Evolutionary conservation across 2,329 filamentous ascomycete species (phyloP), one percentile per base, ranked within the genome.

Genomic region (Neophaeococcomyces aloes): DNA sequence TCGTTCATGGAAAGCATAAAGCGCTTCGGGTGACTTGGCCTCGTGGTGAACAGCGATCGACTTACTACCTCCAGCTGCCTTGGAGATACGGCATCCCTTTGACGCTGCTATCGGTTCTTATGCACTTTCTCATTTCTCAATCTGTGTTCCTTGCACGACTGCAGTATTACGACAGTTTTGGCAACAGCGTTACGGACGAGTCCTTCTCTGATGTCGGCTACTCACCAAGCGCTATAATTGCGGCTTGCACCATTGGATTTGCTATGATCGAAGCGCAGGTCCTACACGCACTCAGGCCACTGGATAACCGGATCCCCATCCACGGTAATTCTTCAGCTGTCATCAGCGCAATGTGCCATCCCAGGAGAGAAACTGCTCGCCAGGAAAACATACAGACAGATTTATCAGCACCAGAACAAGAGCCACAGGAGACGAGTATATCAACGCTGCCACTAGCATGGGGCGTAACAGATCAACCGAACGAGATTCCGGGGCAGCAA

Each of bases 111-210:
- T 62, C 59, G 1, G 56, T 50, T 0, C 7, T 59, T 0, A 47
- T 70, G 4, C 66, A 70, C 43, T 71, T 66, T 65, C 52, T 71
- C 1, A 53, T 67, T 4, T 69, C 67, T 0, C 62, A 70, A 34
- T 57, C 57, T n/a, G 42, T 70, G 3, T 71, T 68, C 51, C 47
- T 71, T 3, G 60, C 63, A 2, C 50, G 54, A 1, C 53, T 67
- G 11, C 53, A 58, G 6, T 48, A 48, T 14, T 59, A 57, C 36
- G 29, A 39, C 17, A 27, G 36, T 1, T 15, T 33, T n/a, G 52
- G 48, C 2, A 25, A 17, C 13, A 27, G 49, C 17, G 17, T 34
- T 14, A 38, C 42, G 29, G 25, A 36, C 8, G 30, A 44, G 13
- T 36, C 31, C 2, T 29, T 57, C 27, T 45, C 38, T 7, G 48